Percentiles rank a stretch among this genome's conserved stretches.
phyloP scores from a whole-genome alignment of 768 basidiomycete species.

The Candolleomyces eurysporus region DNA sequence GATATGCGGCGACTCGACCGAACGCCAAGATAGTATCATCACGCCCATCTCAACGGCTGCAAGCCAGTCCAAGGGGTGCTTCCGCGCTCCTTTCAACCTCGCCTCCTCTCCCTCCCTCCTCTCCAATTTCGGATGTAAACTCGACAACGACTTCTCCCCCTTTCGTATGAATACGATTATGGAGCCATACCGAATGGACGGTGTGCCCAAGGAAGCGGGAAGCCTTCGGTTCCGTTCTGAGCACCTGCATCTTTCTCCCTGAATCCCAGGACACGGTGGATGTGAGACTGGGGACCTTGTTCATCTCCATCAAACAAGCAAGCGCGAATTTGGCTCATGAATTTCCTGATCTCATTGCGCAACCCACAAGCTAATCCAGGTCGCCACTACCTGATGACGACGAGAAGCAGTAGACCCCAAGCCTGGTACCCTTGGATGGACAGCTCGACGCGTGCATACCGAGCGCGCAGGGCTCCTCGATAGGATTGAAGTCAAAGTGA shows the following conservation, averaged over 20 bases:
- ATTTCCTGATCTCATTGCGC: constrained; percentile 17
- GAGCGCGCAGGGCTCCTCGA: constrained; percentile 61
- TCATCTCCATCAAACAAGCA: constrained; percentile 71
- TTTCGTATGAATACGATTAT: constrained; percentile 8
- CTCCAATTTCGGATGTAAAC: no score
- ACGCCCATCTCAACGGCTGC: constrained; percentile 48
- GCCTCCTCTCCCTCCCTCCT: no score
- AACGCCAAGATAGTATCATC: constrained; percentile 41
- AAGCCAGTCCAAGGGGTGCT: constrained; percentile 50
- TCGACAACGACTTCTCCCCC: no score
- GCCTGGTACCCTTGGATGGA: constrained; percentile 45
- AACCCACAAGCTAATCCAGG: background rate
- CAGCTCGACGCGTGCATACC: constrained; percentile 43
- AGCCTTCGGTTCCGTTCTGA: constrained; percentile 43
- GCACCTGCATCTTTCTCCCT: constrained; percentile 51
- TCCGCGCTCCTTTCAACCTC: constrained; percentile 56
- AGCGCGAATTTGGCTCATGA: constrained; percentile 44
- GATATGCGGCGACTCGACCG: constrained; percentile 22
- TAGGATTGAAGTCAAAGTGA: constrained; percentile 48
- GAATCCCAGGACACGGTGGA: constrained; percentile 15
- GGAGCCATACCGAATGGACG: constrained; percentile 50
- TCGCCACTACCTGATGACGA: no score
- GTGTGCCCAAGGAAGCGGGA: constrained; percentile 23
- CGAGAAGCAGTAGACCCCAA: background rate
- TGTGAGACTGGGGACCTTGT: constrained; percentile 71